Conservation (phyloP, 2,329 filamentous ascomycete genomes). For the Pochonia chlamydosporia region DNA sequence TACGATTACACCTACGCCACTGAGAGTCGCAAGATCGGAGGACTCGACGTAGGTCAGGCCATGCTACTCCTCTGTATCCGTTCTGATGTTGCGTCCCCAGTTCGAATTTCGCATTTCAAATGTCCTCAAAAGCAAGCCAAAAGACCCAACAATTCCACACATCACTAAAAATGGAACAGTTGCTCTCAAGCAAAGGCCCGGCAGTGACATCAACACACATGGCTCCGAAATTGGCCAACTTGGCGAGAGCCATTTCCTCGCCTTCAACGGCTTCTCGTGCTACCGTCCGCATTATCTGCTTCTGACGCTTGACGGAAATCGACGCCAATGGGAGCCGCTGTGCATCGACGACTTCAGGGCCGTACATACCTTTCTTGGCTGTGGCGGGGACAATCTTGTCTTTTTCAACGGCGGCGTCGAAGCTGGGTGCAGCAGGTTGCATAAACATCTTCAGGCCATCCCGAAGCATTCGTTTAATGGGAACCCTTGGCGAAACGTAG, state of each 20-base stretch:
- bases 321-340: constrained; percentile 38
- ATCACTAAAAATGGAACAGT: neutral
- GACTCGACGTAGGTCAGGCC: too few relatives aligned
- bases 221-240: constrained; percentile 35
- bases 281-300: constrained; percentile 41
- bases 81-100: too few relatives aligned
- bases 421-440: constrained; percentile 39
- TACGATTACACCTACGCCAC: too few relatives aligned
- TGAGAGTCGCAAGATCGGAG: too few relatives aligned
- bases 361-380: constrained; percentile 22
- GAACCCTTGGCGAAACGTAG: too few relatives aligned
- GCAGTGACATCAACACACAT: constrained; percentile 35
- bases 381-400: constrained; percentile 26
- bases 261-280: constrained; percentile 43
- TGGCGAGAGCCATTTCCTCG: constrained; percentile 36
- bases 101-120: neutral
- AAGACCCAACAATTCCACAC: neutral
- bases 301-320: constrained; percentile 39
- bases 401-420: constrained; percentile 41
- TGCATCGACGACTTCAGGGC: constrained; percentile 33
- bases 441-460: constrained; percentile 44
- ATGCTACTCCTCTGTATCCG: too few relatives aligned
- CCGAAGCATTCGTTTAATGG: too few relatives aligned
- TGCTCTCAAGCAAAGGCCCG: constrained; percentile 13
- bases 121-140: neutral